Base-by-base conservation (phyloP, 2,329 filamentous ascomycete species). In the Alternaria sp. region DNA sequence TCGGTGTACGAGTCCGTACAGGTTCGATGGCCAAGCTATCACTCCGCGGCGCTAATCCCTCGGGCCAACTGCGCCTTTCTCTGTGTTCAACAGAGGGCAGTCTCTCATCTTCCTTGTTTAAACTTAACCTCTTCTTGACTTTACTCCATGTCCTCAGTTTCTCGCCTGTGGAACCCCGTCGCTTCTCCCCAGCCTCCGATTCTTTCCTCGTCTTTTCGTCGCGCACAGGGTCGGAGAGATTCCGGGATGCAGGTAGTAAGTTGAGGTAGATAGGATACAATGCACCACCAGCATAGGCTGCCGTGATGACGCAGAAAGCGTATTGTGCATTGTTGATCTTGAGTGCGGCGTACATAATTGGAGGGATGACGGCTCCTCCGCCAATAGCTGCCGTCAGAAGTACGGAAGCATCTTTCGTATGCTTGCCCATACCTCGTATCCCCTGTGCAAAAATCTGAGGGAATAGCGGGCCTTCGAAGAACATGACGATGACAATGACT, bases 381-480 rank as follows among this genome's bases (percentile, higher is more conserved):
- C 81, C 81, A 43, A 87, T 84, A 5, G 85, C 83, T 10, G 83
- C 81, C 1, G 86, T 85, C 45, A 90, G 74, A 3, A 86, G 66
- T 0, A 83, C 82, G 7, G 83, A 81, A 7, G 84, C 87, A 32
- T 84, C 81, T 68, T 88, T 89, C 16, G 86, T 89, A 68, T 87
- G 83, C 14, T 75, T 79, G 6, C 86, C 87, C 65, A 87, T 81
- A 9, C 87, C 87, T 22, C 87, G 85, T 10, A 90, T 79, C 3
- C 81, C 79, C 62, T 87, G 85, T 12, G 85, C 85, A 65, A 85
- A 89, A 56, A 88, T 85, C 50, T 87, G 83, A 41, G 84, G 81
- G 75, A 89, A 89, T 3, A 85, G 78, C 4, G 87, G 86, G 10
- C 86, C 86, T 75, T 89, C 85, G 65, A 88, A 87, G 64, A 88